phyloP scores from a whole-genome alignment of 2,329 filamentous ascomycete genomes.

The Fusarium sp. region DNA sequence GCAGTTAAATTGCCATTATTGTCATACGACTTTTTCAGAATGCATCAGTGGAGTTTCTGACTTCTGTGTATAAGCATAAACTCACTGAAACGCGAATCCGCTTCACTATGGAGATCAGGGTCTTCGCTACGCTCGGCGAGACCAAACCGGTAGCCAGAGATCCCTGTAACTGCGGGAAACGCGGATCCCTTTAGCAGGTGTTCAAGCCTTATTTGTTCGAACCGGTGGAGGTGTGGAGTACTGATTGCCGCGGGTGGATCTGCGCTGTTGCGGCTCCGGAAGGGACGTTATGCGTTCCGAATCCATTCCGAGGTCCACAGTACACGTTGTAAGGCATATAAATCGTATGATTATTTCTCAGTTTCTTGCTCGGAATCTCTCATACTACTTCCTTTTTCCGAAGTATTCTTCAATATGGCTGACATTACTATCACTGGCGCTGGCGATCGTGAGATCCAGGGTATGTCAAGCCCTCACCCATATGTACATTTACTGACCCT shows the following conservation, averaged over 20 bases:
- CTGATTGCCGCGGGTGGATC: not conserved
- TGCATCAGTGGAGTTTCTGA: too few species aligned
- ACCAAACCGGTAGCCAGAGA: not conserved
- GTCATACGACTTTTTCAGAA: too few species aligned
- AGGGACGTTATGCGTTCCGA: not conserved
- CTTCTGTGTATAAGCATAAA: not conserved
- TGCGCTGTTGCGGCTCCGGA: not conserved
- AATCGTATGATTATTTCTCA: not conserved
- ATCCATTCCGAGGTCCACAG: not conserved
- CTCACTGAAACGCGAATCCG: rapidly evolving
- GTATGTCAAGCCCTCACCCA: not conserved
- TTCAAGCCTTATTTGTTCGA: not conserved
- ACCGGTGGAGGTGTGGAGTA: not conserved
- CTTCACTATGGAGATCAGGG: not conserved
- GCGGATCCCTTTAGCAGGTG: not conserved
- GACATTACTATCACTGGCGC: slow-evolving; percentile 8
- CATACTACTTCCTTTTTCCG: too few species aligned
- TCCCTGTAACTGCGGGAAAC: too few species aligned
- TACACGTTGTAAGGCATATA: not conserved
- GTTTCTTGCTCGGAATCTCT: not conserved
- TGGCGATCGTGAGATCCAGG: slow-evolving; percentile 6
- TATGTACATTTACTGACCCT: not conserved
- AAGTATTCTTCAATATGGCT: not conserved
- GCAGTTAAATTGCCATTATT: not conserved
- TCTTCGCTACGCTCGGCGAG: not conserved